Percentiles rank a stretch among this genome's conserved stretches.
Conservation (phyloP, 2,329 filamentous ascomycete species). For the Cercospora sp. region DNA sequence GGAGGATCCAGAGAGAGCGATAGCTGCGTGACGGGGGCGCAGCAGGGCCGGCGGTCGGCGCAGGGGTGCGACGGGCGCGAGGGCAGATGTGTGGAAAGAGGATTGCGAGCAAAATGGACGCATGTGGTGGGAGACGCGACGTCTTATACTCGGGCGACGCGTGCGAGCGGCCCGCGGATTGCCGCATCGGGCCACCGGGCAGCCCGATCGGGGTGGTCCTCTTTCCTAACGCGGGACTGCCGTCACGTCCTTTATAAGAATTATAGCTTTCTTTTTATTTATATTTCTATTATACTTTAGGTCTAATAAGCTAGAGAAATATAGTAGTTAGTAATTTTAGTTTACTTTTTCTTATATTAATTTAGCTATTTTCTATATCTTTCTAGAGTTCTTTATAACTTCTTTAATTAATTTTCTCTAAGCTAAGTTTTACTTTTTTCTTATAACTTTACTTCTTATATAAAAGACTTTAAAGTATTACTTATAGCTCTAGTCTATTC, state of each 20-base stretch:
- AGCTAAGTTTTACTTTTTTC: too few relatives aligned
- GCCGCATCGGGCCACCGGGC: neutral
- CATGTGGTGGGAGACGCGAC: neutral
- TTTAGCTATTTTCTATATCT: too few relatives aligned
- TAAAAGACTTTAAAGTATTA: too few relatives aligned
- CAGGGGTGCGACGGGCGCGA: conserved; percentile 1
- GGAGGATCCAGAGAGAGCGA: neutral
- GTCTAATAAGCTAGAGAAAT: too few relatives aligned
- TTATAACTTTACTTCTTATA: too few relatives aligned
- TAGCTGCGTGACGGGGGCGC: neutral
- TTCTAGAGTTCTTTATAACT: too few relatives aligned
- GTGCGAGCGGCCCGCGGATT: neutral
- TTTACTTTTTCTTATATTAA: too few relatives aligned
- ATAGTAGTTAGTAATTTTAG: too few relatives aligned
- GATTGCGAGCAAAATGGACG: conserved; percentile 6
- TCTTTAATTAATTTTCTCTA: too few relatives aligned
- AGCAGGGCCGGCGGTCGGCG: neutral
- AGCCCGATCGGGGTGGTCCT: neutral
- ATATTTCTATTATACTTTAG: too few relatives aligned
- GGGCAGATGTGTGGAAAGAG: neutral
- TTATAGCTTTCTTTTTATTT: neutral
- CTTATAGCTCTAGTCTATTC: too few relatives aligned
- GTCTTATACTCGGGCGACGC: neutral
- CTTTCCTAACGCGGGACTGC: neutral
- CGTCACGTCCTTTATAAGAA: neutral